Conservation (phyloP, 2,329 filamentous ascomycete genomes). For the Blastomyces gilchristii region DNA sequence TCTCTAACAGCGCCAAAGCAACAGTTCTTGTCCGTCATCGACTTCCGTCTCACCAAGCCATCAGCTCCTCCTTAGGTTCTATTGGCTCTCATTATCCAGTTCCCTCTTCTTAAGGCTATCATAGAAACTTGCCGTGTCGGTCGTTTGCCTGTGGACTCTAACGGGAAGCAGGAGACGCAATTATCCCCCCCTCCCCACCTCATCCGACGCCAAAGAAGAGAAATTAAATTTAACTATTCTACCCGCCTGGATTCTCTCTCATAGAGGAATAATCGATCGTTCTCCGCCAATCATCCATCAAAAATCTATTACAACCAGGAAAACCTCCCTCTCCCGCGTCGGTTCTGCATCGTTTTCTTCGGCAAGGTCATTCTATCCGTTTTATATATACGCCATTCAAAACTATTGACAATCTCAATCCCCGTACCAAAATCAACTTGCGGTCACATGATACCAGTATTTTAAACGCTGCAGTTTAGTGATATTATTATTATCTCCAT, state of each 20-base stretch:
- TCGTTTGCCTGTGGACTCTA: constrained; percentile 8
- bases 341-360: not conserved
- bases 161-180: constrained; percentile 6
- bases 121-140: constrained; percentile 9
- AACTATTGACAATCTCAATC: not conserved
- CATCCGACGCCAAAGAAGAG: not conserved
- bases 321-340: not conserved
- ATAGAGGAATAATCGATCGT: not conserved
- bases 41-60: not conserved
- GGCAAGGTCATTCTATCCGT: constrained; percentile 2
- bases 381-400: not conserved
- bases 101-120: not conserved
- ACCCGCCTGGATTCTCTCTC: not conserved
- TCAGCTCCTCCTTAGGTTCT: not conserved
- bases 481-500: not conserved
- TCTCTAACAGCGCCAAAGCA: not conserved
- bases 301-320: not conserved
- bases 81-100: not conserved
- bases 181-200: too few relatives aligned
- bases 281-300: not conserved
- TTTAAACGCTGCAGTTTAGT: not conserved
- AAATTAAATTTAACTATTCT: not conserved
- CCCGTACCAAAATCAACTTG: not conserved
- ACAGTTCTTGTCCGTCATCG: not conserved
- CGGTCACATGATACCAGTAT: constrained; percentile 6